phyloP scores from a whole-genome alignment of 352 stramenopile genomes.

The Globisporangium viniferum region DNA sequence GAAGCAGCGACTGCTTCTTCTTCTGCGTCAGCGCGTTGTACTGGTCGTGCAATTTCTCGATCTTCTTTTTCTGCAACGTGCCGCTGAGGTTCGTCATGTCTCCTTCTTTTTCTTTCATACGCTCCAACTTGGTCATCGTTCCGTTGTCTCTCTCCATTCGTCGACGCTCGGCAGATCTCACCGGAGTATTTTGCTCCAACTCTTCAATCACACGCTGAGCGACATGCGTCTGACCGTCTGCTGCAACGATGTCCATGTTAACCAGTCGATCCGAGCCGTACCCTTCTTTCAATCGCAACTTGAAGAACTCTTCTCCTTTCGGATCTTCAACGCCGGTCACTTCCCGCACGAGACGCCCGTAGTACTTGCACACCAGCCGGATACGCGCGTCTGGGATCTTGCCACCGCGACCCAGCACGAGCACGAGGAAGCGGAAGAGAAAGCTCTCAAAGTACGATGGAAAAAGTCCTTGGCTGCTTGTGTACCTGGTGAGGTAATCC shows the following conservation, averaged over 20 bases:
- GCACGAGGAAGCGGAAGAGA: slow-evolving; percentile 87
- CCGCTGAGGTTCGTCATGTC: slow-evolving; percentile 67
- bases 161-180: slow-evolving; percentile 37
- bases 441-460: slow-evolving; percentile 88
- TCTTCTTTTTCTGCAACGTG: slow-evolving; percentile 81
- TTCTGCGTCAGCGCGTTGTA: slow-evolving; percentile 76
- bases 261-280: slow-evolving; percentile 72
- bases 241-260: slow-evolving; percentile 36
- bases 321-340: slow-evolving; percentile 90
- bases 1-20: slow-evolving; percentile 68
- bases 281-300: slow-evolving; percentile 75
- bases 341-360: slow-evolving; percentile 87
- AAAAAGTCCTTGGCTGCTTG: slow-evolving; percentile 55
- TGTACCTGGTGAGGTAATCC: slow-evolving; percentile 90
- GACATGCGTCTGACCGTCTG: slow-evolving; percentile 53
- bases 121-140: slow-evolving; percentile 44
- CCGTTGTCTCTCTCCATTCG: slow-evolving; percentile 30
- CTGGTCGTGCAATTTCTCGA: slow-evolving; percentile 79
- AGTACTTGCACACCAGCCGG: slow-evolving; percentile 91
- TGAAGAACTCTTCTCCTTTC: slow-evolving; percentile 90
- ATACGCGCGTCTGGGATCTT: slow-evolving; percentile 92
- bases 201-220: slow-evolving; percentile 76
- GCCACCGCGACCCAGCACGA: slow-evolving; percentile 75
- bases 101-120: slow-evolving; percentile 65
- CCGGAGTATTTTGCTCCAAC: slow-evolving; percentile 41